These are phyloP conservation scores for Lithocarpus polystachyus DNA, from an alignment of 306 rosid genomes.

Conservation along the genomic window DNA sequence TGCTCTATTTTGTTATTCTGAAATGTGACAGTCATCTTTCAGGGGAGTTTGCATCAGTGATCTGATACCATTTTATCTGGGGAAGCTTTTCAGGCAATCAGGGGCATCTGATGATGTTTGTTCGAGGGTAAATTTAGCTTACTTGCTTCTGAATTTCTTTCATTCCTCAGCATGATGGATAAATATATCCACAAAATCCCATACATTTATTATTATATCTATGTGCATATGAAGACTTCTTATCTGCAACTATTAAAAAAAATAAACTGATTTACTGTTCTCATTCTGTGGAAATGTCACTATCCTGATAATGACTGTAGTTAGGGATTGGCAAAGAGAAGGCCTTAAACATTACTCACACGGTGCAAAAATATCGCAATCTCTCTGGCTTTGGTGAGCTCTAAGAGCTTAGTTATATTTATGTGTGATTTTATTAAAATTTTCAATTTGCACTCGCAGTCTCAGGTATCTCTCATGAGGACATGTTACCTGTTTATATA, in stretches of 20 bases:
- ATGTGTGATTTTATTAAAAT: neutral
- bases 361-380: slow-evolving; percentile 60
- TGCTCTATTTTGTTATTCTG: slow-evolving; percentile 3
- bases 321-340: slow-evolving; percentile 61
- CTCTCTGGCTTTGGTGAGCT: slow-evolving; percentile 66
- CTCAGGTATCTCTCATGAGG: neutral
- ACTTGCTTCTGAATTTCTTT: slow-evolving; percentile 1
- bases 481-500: neutral
- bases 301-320: slow-evolving; percentile 33
- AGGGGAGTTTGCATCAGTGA: slow-evolving; percentile 80
- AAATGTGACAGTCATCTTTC: slow-evolving; percentile 4
- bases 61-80: slow-evolving; percentile 60
- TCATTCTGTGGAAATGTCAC: neutral
- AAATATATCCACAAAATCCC: neutral
- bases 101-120: slow-evolving; percentile 55
- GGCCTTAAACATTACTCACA: slow-evolving; percentile 40
- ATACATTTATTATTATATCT: neutral
- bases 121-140: slow-evolving; percentile 42
- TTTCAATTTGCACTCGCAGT: neutral
- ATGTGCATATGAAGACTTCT: neutral
- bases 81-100: slow-evolving; percentile 54
- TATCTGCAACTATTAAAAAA: neutral
- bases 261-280: neutral
- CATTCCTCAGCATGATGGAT: neutral
- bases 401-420: slow-evolving; percentile 7